Base-by-base conservation (phyloP, 2,329 filamentous ascomycete genomes). In the Fusarium sp. region DNA sequence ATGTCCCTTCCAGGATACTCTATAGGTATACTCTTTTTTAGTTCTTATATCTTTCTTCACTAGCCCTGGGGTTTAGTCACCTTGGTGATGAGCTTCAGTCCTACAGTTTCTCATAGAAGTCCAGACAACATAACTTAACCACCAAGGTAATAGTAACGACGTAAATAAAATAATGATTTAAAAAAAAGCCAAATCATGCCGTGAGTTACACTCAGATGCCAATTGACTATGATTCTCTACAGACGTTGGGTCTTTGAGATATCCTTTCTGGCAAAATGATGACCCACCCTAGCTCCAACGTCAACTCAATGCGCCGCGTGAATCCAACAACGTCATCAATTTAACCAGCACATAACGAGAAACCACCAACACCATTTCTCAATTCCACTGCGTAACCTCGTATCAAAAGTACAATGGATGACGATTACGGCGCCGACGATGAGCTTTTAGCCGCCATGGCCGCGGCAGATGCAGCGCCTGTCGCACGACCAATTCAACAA, bases 371-470 rank as follows among this genome's bases (percentile, higher is more conserved):
- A 17, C 28, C n/a, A 44, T 19, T 22, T 10, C n/a, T 5, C 14
- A 67, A 33, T 32, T 71, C 1, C n/a, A 26, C 15, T 11, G 5
- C 20, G n/a, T 19, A 22, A 14, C 2, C 8, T 32, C 6, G 6
- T 13, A 46, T 6, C 10, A 7, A 24, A 26, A 7, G 0, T 8
- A 56, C 8, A 48, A 81, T 84, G 82, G 83, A 86, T 52, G 86
- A 87, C 67, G 86, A 88, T 47, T 88, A 85, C 62, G 86, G 84
- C 41, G 85, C 83, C 26, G 87, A 89, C 71, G 83, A 84, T 17
- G 86, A 85, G 55, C 82, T 89, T 37, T 75, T 88, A 5, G 83
- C 82, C 50, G 86, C 86, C 44, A 83, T 89, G 73, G 85, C 84
- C 30, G 83, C 84, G 10, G 80, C 84, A 6, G 82, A 83, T 41